A percentile compares a stretch with the other conserved stretches of the same genome.
phyloP scores from a whole-genome alignment of 1,284 basidiomycete species.

The Apiotrichum mycotoxinovorans region DNA sequence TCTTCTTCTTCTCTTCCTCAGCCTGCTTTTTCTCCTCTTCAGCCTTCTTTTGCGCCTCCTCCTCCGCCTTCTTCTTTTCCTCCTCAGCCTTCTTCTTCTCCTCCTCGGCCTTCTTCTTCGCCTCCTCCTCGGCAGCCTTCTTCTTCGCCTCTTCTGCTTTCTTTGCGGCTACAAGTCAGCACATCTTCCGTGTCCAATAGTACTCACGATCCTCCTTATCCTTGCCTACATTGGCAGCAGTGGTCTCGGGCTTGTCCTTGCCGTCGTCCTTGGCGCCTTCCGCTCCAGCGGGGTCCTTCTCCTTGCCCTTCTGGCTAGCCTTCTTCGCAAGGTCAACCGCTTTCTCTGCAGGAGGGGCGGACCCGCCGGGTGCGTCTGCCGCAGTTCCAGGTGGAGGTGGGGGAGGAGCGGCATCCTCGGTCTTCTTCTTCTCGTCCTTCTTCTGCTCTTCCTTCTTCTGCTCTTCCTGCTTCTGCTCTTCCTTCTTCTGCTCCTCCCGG shows the following conservation, averaged over 20 bases:
- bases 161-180: not conserved
- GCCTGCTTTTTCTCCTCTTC: not conserved
- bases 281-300: not conserved
- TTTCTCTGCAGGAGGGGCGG: not conserved
- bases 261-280: not conserved
- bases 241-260: not conserved
- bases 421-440: no score
- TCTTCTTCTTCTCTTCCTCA: constrained; percentile 28
- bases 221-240: not conserved
- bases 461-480: not conserved
- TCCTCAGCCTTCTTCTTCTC: not conserved
- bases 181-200: not conserved
- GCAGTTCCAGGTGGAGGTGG: no score
- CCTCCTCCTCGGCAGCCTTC: no score
- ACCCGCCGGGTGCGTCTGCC: no score
- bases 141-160: not conserved
- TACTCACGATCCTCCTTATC: not conserved
- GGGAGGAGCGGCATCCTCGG: no score
- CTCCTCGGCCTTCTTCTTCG: no score
- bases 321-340: not conserved
- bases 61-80: not conserved
- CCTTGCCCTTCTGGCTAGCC: not conserved
- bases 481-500: not conserved
- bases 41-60: not conserved
- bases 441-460: constrained; percentile 7